These are phyloP conservation scores for Pythium scleroteichum DNA, from an alignment of 352 stramenopile species.

Conservation along the genomic window DNA sequence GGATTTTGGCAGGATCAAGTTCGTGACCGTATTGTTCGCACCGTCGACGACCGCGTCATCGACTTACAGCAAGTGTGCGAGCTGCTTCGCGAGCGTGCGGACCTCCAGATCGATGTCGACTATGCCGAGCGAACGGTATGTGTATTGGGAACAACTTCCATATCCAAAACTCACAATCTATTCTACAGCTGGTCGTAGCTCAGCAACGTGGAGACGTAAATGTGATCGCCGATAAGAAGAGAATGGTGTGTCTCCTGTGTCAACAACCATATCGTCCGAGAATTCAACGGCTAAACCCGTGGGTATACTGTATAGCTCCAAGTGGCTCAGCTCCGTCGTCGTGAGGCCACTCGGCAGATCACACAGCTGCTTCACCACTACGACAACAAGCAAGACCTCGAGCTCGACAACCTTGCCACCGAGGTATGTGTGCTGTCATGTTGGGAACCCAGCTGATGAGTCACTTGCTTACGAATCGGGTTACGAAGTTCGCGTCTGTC, in stretches of 20 bases:
- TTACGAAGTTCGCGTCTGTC: slow-evolving; percentile 14
- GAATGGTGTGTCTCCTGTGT: slow-evolving; percentile 34
- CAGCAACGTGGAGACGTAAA: slow-evolving; percentile 64
- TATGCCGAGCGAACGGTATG: slow-evolving; percentile 67
- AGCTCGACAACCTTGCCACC: slow-evolving; percentile 30
- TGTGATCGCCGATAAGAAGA: slow-evolving; percentile 56
- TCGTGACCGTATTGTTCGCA: slow-evolving; percentile 32
- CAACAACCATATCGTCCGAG: not conserved
- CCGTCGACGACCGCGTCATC: slow-evolving; percentile 44
- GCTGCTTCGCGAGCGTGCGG: slow-evolving; percentile 44
- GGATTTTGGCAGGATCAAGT: slow-evolving; percentile 41
- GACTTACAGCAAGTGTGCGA: slow-evolving; percentile 38
- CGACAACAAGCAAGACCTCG: slow-evolving; percentile 26
- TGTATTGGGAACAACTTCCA: not conserved
- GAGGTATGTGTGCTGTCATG: slow-evolving; percentile 21
- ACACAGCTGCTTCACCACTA: slow-evolving; percentile 27
- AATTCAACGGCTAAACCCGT: not conserved
- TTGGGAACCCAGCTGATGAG: slow-evolving; percentile 4
- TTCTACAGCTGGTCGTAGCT: slow-evolving; percentile 43
- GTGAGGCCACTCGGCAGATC: slow-evolving; percentile 25
- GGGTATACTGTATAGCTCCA: slow-evolving; percentile 18
- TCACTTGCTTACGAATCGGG: slow-evolving; percentile 1
- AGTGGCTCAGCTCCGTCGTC: slow-evolving; percentile 16
- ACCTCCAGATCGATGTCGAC: slow-evolving; percentile 68
- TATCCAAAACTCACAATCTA: not conserved